phyloP scores from a whole-genome alignment of 2,329 filamentous ascomycete genomes.

The Diaporthe vexans region DNA sequence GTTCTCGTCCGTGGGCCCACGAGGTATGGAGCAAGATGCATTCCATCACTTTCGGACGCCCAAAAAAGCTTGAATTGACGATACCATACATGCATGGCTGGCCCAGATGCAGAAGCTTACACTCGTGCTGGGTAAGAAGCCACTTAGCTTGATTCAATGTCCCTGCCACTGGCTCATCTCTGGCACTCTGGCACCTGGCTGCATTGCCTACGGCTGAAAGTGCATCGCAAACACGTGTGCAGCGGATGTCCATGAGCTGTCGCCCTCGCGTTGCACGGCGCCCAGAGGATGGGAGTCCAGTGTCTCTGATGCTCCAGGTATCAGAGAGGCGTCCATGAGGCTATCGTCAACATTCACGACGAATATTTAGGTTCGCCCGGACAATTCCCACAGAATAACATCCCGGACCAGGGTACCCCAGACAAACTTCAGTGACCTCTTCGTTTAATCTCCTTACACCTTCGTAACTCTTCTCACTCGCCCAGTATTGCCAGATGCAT shows the following conservation, averaged over 20 bases:
- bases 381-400: not conserved
- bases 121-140: too few relatives aligned
- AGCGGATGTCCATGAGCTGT: too few relatives aligned
- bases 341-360: not conserved
- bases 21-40: not conserved
- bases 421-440: not conserved
- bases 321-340: too few relatives aligned
- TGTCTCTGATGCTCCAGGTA: not conserved
- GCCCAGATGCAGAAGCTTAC: not conserved
- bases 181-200: too few relatives aligned
- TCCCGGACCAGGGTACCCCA: not conserved
- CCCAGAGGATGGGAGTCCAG: too few relatives aligned
- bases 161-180: not conserved
- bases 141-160: not conserved
- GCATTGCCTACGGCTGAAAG: too few relatives aligned
- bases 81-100: too few relatives aligned
- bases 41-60: not conserved
- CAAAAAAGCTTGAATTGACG: slow-evolving; percentile 13
- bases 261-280: not conserved
- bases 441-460: not conserved
- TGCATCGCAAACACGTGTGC: not conserved
- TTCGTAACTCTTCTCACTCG: too few relatives aligned
- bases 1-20: not conserved
- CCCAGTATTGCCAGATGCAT: not conserved
- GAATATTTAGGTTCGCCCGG: too few relatives aligned